Conservation (phyloP, 305 asterid species). For the Fraxinus angustifolia region DNA sequence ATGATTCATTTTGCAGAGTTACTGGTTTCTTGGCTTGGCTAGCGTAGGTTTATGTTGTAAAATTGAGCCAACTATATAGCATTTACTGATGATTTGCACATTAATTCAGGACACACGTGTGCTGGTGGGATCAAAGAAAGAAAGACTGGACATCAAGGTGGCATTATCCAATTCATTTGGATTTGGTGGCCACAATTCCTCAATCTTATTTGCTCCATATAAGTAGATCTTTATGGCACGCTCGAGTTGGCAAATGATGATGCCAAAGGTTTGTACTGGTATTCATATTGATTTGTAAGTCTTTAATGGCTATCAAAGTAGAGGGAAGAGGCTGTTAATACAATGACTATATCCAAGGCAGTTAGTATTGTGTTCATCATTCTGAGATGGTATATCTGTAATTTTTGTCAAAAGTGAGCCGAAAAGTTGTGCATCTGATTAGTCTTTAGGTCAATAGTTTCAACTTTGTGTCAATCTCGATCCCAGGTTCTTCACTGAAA, state of each 20-base stretch:
- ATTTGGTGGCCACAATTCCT: slow-evolving; percentile 93
- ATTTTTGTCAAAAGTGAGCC: background rate
- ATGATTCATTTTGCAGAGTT: background rate
- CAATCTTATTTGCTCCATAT: slow-evolving; percentile 81
- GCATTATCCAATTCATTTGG: slow-evolving; percentile 93
- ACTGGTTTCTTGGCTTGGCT: background rate
- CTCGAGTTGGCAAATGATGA: slow-evolving; percentile 6
- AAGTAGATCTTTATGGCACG: slow-evolving; percentile 36
- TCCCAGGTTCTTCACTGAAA: background rate
- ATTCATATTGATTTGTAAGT: background rate
- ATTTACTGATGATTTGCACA: slow-evolving; percentile 22
- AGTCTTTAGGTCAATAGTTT: background rate
- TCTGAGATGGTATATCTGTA: background rate
- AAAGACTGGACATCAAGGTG: slow-evolving; percentile 65
- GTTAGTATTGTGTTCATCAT: background rate
- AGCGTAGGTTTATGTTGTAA: slow-evolving; percentile 8
- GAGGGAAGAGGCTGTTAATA: background rate
- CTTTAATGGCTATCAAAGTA: background rate
- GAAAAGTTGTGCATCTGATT: background rate
- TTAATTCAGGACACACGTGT: slow-evolving; percentile 56
- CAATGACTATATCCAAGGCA: background rate
- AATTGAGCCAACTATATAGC: background rate
- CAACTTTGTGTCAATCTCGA: background rate
- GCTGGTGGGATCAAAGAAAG: slow-evolving; percentile 74
- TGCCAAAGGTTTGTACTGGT: slow-evolving; percentile 27